Base-by-base conservation (phyloP, 352 stramenopile genomes). In the Phytophthora podocarpi region DNA sequence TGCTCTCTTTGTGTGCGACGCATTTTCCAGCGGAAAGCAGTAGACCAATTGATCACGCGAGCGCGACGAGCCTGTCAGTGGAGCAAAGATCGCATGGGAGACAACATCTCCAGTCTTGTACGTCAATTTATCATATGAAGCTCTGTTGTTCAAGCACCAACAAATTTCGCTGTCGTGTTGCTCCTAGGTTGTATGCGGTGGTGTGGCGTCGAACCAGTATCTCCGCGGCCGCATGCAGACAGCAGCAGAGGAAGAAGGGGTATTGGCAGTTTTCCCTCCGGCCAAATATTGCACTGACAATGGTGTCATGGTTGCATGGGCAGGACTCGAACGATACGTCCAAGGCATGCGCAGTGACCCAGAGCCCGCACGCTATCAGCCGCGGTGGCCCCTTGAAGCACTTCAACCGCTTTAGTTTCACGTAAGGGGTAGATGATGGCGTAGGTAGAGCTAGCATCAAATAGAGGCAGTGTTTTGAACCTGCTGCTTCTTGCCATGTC, bases 251-350 rank as follows among this genome's bases (percentile, higher is more conserved):
- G 67, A 83, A 39, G 80, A 93, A 61, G 72, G 62, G 2, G 39
- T 94, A 1, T 34, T 69, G 8, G 59, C 60, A 4, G 49, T 88
- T 9, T 85, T 91, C 24, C 79, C 84, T 16, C 83, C 87, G 5
- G 67, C 78, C 16, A 76, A 91, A 58, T 90, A 99, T 36, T 99
- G 98, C 78, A 99, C 97, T 2, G 98, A 99, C 85, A 99, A 99
- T 69, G 97, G 95, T 40, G 95, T 98, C 21, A 98, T 98, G 94
- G 78, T 98, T 41, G 97, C 97, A 2, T 99, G 96, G 96, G 91
- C 96, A 7, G 96, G 92, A 5, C 70, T 94, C 11, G 85, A 96
- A 59, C 70, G 79, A 21, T 81, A 90, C 55, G 32, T 47, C 7
- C 59, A 57, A 4, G 82, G 81, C 21, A 79, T 84, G 62, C 83